Evolutionary conservation across 2,329 filamentous ascomycete genomes (phyloP).

Genomic region (Monosporascus sp.): DNA sequence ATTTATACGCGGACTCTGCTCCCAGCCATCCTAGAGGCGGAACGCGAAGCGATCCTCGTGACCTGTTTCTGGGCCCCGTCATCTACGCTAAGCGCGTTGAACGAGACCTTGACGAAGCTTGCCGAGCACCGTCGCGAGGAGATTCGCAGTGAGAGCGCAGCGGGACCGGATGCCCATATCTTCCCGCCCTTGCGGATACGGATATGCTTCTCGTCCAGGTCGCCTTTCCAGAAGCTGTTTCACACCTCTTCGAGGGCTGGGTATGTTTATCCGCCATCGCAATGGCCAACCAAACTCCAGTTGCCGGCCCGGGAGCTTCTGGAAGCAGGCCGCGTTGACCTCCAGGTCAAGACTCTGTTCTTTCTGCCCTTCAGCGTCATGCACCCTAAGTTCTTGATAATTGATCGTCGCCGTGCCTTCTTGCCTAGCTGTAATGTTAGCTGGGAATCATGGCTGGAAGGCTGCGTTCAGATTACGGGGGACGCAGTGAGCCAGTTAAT

Average conservation of each 20-base stretch:
- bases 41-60: conserved; percentile 65
- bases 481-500: conserved; percentile 56
- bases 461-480: conserved; percentile 62
- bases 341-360: conserved; percentile 73
- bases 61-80: conserved; percentile 80
- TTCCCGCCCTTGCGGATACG: conserved; percentile 49
- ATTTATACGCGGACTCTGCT: conserved; percentile 51
- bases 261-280: conserved; percentile 50
- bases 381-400: conserved; percentile 76
- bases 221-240: conserved; percentile 67
- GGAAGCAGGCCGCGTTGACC: conserved; percentile 54
- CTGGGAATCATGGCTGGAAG: conserved; percentile 86
- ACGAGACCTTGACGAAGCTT: conserved; percentile 51
- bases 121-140: conserved; percentile 40
- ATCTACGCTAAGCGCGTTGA: conserved; percentile 51
- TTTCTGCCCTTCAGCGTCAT: conserved; percentile 78
- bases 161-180: conserved; percentile 2
- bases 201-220: conserved; percentile 72
- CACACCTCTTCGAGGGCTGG: conserved; percentile 62
- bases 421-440: conserved; percentile 79
- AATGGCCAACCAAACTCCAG: conserved; percentile 58
- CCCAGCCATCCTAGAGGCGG: conserved; percentile 55
- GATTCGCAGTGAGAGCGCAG: conserved; percentile 22
- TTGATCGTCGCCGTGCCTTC: conserved; percentile 62
- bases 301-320: conserved; percentile 51